Evolutionary conservation across 768 basidiomycete genomes (phyloP), one percentile per base, ranked within the genome.

Genomic region (Leccinellum rugosiceps): DNA sequence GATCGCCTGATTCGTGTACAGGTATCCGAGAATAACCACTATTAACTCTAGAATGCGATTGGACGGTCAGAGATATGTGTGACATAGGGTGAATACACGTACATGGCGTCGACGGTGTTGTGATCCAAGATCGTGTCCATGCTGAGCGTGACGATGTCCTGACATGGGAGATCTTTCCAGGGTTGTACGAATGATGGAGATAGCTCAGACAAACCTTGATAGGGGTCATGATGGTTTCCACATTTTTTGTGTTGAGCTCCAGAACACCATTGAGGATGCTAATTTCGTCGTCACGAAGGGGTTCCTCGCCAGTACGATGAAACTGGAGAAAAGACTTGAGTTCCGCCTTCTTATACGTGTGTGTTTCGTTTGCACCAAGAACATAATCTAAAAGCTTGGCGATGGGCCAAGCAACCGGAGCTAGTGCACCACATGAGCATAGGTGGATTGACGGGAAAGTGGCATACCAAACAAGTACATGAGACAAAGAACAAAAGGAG

Each of bases 11-110:
- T 58, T 85, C 83, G 65, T 96, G 92, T 0, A 98, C 82, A 0
- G 95, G 95, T 66, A 98, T 91, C 19, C 95, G 86, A 1, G 94
- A 95, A 69, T 96, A 97, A 0, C 95, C 95, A 61, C 86, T 89
- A n/a, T 78, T 67, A 19, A 90, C 71, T 46, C 86, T 89, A 63
- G n/a, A 54, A 9, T 4, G 54, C 19, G 34, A 58, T 52, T 65
- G 53, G 52, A 45, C 21, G 8, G 26, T 63, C 49, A 62, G 19
- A 23, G 14, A 58, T n/a, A n/a, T 15, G 31, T 30, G 41, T 26
- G 49, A 13, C 41, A 13, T 55, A n/a, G 26, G n/a, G 47, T 57
- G 5, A 32, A 58, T 8, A 51, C 71, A 72, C 79, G 13, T 64
- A 89, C 90, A 92, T 82, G 47, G 77, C 77, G 67, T 95, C 92